A percentile compares a stretch with the other conserved stretches of the same genome.
These are phyloP conservation scores for Hermanozyma aechmeae DNA, from an alignment of 805 yeast species.

Conservation along the genomic window DNA sequence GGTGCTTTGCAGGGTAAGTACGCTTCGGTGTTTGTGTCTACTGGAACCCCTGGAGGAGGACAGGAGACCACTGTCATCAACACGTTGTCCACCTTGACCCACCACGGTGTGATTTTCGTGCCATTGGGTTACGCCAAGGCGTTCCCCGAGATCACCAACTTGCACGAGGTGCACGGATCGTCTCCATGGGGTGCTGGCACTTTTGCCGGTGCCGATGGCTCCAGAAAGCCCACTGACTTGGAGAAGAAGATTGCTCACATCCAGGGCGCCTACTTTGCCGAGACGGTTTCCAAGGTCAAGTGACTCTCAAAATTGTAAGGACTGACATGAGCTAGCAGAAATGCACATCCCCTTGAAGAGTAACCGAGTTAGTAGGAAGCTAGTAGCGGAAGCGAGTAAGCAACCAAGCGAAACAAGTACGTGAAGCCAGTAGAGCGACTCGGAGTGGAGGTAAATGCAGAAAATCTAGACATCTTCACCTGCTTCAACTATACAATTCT, in stretches of 20 bases:
- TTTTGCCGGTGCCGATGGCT: constrained; percentile 69
- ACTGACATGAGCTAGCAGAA: no score
- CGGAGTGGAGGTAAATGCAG: no score
- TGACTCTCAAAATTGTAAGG: background rate
- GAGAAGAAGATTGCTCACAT: constrained; percentile 55
- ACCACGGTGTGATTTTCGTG: constrained; percentile 73
- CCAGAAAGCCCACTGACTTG: constrained; percentile 53
- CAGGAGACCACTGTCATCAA: constrained; percentile 65
- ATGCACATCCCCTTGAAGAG: no score
- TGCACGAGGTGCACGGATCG: constrained; percentile 67
- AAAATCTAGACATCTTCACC: no score
- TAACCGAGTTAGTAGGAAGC: no score
- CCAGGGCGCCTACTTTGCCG: constrained; percentile 59
- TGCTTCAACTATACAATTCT: no score
- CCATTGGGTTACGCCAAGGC: constrained; percentile 66
- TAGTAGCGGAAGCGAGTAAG: no score
- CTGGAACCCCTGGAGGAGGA: constrained; percentile 77
- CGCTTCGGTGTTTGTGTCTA: constrained; percentile 63
- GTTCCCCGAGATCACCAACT: constrained; percentile 43
- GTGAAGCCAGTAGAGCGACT: no score
- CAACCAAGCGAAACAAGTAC: no score
- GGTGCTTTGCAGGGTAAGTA: constrained; percentile 70
- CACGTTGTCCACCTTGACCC: constrained; percentile 55
- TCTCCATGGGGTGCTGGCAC: constrained; percentile 86
- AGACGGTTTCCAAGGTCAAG: constrained; percentile 16